Conservation (phyloP, 495 filamentous ascomycete species). For the Penicillium longicatenatum region DNA sequence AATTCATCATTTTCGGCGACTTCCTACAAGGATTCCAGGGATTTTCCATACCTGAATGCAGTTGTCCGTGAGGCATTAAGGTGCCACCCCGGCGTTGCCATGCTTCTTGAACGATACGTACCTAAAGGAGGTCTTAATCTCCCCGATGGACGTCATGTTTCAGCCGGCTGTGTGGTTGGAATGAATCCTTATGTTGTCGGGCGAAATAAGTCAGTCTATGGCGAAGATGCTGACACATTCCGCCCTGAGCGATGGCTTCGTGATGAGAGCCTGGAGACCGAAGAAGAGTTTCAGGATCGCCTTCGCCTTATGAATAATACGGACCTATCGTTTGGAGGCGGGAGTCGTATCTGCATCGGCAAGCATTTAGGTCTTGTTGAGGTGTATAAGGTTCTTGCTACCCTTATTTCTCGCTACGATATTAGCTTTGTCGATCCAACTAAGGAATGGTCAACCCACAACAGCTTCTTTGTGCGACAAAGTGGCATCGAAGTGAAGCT, state of each 20-base stretch:
- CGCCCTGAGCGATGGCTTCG: conserved; percentile 69
- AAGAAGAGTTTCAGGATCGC: conserved; percentile 52
- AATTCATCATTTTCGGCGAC: conserved; percentile 19
- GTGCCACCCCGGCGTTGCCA: conserved; percentile 55
- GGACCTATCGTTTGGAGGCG: conserved; percentile 53
- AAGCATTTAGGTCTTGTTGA: conserved; percentile 57
- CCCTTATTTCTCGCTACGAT: conserved; percentile 52
- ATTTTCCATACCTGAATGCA: conserved; percentile 57
- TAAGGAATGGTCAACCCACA: conserved; percentile 45
- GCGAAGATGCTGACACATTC: conserved; percentile 62
- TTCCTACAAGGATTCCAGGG: conserved; percentile 46
- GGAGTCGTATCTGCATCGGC: conserved; percentile 56
- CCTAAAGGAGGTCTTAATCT: conserved; percentile 56
- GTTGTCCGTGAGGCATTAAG: conserved; percentile 65
- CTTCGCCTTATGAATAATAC: conserved; percentile 30
- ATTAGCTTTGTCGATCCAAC: conserved; percentile 51
- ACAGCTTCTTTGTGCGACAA: conserved; percentile 58
- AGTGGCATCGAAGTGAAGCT: conserved; percentile 38
- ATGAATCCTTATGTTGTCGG: conserved; percentile 58
- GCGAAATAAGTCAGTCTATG: conserved; percentile 57
- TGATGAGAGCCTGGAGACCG: conserved; percentile 40
- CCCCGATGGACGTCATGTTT: conserved; percentile 52
- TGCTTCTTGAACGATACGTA: conserved; percentile 53
- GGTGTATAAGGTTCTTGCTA: conserved; percentile 58
- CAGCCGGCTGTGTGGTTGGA: conserved; percentile 44